These are phyloP conservation scores for Fusarium napiforme DNA, from an alignment of 2,329 filamentous ascomycete species.

Conservation along the genomic window DNA sequence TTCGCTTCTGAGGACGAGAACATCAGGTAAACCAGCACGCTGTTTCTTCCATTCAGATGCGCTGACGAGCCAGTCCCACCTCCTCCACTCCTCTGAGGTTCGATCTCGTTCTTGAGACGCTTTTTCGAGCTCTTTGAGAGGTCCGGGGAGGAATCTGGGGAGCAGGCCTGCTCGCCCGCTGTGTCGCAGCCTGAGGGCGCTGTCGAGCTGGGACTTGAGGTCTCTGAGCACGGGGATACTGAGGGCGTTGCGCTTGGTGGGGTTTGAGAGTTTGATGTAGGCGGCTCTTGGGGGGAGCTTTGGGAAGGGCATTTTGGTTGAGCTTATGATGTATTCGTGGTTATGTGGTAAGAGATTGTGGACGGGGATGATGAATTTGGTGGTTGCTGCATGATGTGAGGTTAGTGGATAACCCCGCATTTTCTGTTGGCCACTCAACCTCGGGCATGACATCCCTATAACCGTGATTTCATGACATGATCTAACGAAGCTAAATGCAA, in stretches of 20 bases:
- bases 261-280: conserved; percentile 38
- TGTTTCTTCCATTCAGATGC: conserved; percentile 37
- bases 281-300: conserved; percentile 28
- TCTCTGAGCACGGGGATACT: conserved; percentile 31
- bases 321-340: fast-evolving
- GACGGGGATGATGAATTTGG: not conserved
- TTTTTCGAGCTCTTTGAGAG: conserved; percentile 6
- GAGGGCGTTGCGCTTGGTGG: conserved; percentile 37
- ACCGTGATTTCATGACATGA: not conserved
- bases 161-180: conserved; percentile 28
- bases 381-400: not conserved
- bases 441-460: not conserved
- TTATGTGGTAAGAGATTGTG: not conserved
- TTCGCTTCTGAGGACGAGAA: conserved; percentile 40
- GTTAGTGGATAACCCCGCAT: not conserved
- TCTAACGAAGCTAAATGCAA: fast-evolving
- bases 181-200: conserved; percentile 21
- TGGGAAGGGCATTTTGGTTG: conserved; percentile 17
- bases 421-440: not conserved
- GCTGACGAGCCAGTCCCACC: conserved; percentile 32
- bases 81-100: not conserved
- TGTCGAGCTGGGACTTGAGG: conserved; percentile 33
- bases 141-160: not conserved
- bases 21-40: conserved; percentile 32
- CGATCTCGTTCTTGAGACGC: not conserved